Evolutionary conservation across 257 asterid genomes (phyloP).

Genomic region (Mitragyna speciosa): DNA sequence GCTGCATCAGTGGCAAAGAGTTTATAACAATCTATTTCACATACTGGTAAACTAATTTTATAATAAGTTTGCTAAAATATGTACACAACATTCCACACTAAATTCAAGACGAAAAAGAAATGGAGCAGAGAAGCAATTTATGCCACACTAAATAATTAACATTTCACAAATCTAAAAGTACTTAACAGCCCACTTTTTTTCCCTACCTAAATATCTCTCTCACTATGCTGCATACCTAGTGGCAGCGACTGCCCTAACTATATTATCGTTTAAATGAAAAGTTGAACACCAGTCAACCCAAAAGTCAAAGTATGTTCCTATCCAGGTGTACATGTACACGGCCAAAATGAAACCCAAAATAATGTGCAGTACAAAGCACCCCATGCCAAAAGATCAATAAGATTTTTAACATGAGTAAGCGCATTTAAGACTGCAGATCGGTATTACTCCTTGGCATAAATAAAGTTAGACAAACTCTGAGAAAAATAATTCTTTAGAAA

Average conservation of each 20-base stretch:
- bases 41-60: neutral
- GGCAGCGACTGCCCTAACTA: neutral
- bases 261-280: neutral
- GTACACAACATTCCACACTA: neutral
- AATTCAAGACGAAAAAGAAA: too few relatives aligned
- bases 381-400: neutral
- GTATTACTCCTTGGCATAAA: neutral
- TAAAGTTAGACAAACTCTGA: neutral
- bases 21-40: neutral
- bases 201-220: too few relatives aligned
- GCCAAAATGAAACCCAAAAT: neutral
- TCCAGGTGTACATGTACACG: neutral
- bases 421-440: neutral
- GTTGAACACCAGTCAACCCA: neutral
- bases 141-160: too few relatives aligned
- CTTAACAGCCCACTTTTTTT: too few relatives aligned
- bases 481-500: neutral
- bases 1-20: neutral
- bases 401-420: neutral
- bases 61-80: too few relatives aligned
- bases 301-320: neutral
- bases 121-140: too few relatives aligned
- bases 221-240: too few relatives aligned
- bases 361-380: neutral
- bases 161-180: too few relatives aligned